Percentiles rank a stretch among this genome's conserved stretches.
Conservation (phyloP, 768 basidiomycete genomes). For the Rhodotorula babjevae region DNA sequence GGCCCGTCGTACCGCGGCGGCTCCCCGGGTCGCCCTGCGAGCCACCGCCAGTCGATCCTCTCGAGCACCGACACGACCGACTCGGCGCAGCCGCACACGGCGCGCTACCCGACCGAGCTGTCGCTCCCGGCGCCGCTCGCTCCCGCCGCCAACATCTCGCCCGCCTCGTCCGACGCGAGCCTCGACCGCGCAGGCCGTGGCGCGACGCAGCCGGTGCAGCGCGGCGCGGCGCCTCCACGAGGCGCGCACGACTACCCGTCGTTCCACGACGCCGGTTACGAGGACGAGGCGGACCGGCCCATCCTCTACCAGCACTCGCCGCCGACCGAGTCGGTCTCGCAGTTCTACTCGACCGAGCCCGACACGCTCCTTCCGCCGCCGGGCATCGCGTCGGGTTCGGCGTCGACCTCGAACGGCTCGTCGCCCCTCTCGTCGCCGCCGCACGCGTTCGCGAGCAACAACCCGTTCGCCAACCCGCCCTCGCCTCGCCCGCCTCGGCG, state of each 20-base stretch:
- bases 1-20: constrained; percentile 38
- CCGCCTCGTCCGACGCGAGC: constrained; percentile 15
- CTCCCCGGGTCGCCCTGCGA: constrained; percentile 49
- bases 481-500: constrained; percentile 44
- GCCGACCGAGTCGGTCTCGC: not conserved
- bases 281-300: constrained; percentile 31
- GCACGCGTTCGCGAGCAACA: constrained; percentile 11
- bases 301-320: constrained; percentile 27
- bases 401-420: not conserved
- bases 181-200: constrained; percentile 12
- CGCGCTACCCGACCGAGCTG: constrained; percentile 18
- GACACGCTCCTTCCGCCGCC: not conserved
- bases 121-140: constrained; percentile 47
- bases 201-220: not conserved
- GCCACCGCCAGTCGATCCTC: constrained; percentile 61
- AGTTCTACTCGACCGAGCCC: constrained; percentile 8
- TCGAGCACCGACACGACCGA: constrained; percentile 52
- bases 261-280: constrained; percentile 27
- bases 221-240: not conserved
- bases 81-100: constrained; percentile 1
- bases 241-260: constrained; percentile 38
- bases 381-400: not conserved
- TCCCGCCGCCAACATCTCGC: constrained; percentile 15
- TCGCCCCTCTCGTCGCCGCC: not conserved
- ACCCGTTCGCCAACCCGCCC: constrained; percentile 15